These are phyloP conservation scores for Microascus cirrosus DNA, from an alignment of 2,329 filamentous ascomycete species.

Conservation along the genomic window DNA sequence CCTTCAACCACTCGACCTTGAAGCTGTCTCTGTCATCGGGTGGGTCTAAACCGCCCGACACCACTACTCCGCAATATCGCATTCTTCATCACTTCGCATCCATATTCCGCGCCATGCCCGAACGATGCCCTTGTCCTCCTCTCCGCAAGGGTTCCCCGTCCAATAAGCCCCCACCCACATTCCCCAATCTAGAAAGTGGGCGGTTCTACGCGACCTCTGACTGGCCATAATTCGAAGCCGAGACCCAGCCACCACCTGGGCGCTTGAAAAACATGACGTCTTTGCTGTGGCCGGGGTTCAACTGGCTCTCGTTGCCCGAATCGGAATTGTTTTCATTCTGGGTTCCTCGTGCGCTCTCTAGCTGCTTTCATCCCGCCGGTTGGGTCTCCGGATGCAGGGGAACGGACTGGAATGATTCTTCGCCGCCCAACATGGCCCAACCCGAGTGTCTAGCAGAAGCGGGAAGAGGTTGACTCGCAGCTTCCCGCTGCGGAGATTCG, in stretches of 20 bases:
- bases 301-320: not conserved
- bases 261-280: not conserved
- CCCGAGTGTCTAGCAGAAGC: too few species aligned
- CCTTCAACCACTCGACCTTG: too few species aligned
- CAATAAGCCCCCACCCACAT: not conserved
- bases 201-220: not conserved
- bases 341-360: too few species aligned
- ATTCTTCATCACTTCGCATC: not conserved
- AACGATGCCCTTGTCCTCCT: not conserved
- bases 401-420: too few species aligned
- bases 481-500: too few species aligned
- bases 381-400: too few species aligned
- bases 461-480: too few species aligned
- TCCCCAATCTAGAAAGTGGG: not conserved
- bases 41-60: not conserved
- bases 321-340: not conserved
- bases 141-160: not conserved
- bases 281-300: not conserved
- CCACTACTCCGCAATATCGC: not conserved
- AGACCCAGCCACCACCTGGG: not conserved
- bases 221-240: not conserved
- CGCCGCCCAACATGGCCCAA: too few species aligned
- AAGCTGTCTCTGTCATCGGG: too few species aligned
- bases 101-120: not conserved
- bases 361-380: too few species aligned